Conservation (phyloP, 2,329 filamentous ascomycete genomes). For the Fusarium abutilonis region DNA sequence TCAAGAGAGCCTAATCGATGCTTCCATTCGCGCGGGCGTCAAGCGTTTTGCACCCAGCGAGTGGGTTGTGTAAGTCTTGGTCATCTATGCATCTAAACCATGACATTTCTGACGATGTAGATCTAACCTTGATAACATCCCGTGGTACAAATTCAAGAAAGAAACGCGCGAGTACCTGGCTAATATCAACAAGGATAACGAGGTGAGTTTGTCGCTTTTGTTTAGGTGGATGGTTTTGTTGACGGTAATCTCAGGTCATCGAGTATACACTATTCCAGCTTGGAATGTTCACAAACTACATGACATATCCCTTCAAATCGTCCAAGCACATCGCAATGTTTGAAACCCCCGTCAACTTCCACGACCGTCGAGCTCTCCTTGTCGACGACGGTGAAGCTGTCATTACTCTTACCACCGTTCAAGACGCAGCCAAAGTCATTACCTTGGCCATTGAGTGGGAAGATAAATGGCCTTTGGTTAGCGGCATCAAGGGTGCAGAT, state of each 20-base stretch:
- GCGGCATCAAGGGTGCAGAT: conserved; percentile 54
- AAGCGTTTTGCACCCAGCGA: conserved; percentile 71
- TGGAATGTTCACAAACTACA: conserved; percentile 64
- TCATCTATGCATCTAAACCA: rapidly evolving
- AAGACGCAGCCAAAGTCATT: conserved; percentile 55
- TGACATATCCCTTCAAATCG: conserved; percentile 60
- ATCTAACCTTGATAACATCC: conserved; percentile 18
- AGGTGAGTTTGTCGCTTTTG: conserved; percentile 41
- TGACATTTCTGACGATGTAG: not conserved
- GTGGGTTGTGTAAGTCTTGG: conserved; percentile 55
- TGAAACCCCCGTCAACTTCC: conserved; percentile 53
- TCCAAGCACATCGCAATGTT: conserved; percentile 56
- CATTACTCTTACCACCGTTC: conserved; percentile 56
- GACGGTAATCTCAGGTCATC: conserved; percentile 53
- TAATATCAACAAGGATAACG: conserved; percentile 59
- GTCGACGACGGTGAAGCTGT: conserved; percentile 55
- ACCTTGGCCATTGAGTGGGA: conserved; percentile 56
- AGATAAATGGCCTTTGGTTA: conserved; percentile 54
- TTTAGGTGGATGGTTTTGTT: rapidly evolving
- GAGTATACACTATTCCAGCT: conserved; percentile 68
- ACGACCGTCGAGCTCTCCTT: conserved; percentile 54
- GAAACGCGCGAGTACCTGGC: conserved; percentile 60
- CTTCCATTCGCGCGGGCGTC: conserved; percentile 66
- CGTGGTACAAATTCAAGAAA: conserved; percentile 54
- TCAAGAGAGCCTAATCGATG: conserved; percentile 61